These are phyloP conservation scores for Aureobasidium sp. DNA, from an alignment of 2,329 filamentous ascomycete species.

Conservation along the genomic window DNA sequence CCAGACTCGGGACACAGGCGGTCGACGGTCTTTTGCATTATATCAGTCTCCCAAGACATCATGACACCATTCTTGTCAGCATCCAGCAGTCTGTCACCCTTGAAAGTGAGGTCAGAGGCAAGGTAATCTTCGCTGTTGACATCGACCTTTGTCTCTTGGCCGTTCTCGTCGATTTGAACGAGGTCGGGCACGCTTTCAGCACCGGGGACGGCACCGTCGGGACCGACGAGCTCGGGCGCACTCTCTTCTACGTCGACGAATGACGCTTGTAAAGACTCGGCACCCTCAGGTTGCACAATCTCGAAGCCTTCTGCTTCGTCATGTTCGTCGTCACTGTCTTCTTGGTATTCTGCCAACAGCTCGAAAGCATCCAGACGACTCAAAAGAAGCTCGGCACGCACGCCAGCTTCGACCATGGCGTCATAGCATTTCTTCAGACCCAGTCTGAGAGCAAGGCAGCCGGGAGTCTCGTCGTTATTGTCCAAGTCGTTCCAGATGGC, in stretches of 20 bases:
- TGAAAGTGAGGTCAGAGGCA: conserved; percentile 41
- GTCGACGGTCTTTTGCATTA: conserved; percentile 43
- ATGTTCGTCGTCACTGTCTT: conserved; percentile 40
- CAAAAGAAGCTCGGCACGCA: conserved; percentile 81
- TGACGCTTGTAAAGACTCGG: conserved; percentile 10
- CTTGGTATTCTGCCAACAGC: conserved; percentile 54
- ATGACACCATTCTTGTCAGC: conserved; percentile 45
- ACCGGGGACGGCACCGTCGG: conserved; percentile 20
- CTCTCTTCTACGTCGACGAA: conserved; percentile 16
- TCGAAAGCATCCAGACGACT: conserved; percentile 77
- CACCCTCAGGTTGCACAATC: conserved; percentile 6
- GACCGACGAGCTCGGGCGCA: conserved; percentile 18
- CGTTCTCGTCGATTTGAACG: conserved; percentile 24
- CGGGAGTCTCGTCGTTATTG: conserved; percentile 77
- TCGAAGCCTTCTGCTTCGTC: conserved; percentile 19
- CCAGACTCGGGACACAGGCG: conserved; percentile 33
- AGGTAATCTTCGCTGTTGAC: conserved; percentile 45
- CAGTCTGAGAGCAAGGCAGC: conserved; percentile 69
- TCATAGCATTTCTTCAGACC: conserved; percentile 67
- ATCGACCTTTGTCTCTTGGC: conserved; percentile 21
- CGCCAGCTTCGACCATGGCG: conserved; percentile 79
- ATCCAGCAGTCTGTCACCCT: conserved; percentile 42
- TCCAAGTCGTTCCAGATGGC: conserved; percentile 98
- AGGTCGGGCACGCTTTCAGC: conserved; percentile 23
- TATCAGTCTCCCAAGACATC: conserved; percentile 48